Conservation (phyloP, 345 rosid species). For the Gossypium arboreum region DNA sequence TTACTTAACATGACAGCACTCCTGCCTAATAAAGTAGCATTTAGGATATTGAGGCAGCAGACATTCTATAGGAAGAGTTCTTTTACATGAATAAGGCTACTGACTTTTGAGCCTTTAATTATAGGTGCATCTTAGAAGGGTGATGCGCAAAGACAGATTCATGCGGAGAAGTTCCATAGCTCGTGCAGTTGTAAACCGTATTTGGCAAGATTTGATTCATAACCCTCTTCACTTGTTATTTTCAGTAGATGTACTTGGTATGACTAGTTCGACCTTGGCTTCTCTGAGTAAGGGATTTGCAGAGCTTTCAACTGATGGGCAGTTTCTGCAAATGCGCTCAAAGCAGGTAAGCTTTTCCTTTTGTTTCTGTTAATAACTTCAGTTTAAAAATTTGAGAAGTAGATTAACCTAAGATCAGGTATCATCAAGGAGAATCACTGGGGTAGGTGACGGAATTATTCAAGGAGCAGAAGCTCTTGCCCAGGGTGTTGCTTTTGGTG, state of each 20-base stretch:
- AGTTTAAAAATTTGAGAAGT: constrained; percentile 15
- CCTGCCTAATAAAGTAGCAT: neutral
- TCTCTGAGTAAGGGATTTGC: constrained; percentile 97
- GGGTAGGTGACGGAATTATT: constrained; percentile 88
- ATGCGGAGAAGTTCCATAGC: constrained; percentile 85
- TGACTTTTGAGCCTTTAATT: constrained; percentile 21
- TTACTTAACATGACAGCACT: neutral
- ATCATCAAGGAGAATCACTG: constrained; percentile 88
- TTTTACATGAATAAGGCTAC: constrained; percentile 15
- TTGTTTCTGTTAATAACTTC: neutral
- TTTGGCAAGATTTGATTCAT: constrained; percentile 94
- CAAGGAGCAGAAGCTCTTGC: constrained; percentile 99
- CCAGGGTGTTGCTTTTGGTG: constrained; percentile 97
- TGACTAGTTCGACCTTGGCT: constrained; percentile 97
- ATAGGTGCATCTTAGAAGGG: constrained; percentile 94
- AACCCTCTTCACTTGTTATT: constrained; percentile 89
- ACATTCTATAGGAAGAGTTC: constrained; percentile 17
- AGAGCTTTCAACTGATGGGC: constrained; percentile 96
- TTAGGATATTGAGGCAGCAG: constrained; percentile 13
- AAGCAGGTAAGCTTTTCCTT: constrained; percentile 59
- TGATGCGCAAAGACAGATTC: constrained; percentile 84
- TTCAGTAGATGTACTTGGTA: constrained; percentile 96
- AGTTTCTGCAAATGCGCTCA: constrained; percentile 83
- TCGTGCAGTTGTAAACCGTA: constrained; percentile 80
- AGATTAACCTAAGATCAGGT: constrained; percentile 49